These are phyloP conservation scores for Mucor mucedo DNA, from an alignment of 371 early-diverging fungal species.

Conservation along the genomic window DNA sequence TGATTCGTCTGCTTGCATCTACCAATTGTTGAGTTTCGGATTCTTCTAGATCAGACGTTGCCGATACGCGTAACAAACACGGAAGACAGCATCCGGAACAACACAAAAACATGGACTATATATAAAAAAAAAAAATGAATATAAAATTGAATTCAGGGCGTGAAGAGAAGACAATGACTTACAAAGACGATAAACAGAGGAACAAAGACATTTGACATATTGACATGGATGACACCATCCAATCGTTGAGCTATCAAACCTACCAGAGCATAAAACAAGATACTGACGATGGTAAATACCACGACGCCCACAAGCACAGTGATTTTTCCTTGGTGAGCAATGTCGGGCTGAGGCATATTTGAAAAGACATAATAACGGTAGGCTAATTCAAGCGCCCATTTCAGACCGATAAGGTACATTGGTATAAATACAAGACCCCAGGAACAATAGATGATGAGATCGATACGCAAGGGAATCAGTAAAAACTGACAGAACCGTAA, in stretches of 20 bases:
- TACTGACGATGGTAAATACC: slow-evolving; percentile 54
- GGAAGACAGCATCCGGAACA: slow-evolving; percentile 82
- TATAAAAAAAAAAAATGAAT: background rate
- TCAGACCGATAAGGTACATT: slow-evolving; percentile 68
- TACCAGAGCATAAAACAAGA: slow-evolving; percentile 71
- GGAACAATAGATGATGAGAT: slow-evolving; percentile 57
- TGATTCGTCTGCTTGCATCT: slow-evolving; percentile 34
- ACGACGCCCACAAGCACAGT: slow-evolving; percentile 56
- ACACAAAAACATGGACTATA: slow-evolving; percentile 63
- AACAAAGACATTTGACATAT: slow-evolving; percentile 71
- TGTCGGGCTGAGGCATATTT: slow-evolving; percentile 52
- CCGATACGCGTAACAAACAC: slow-evolving; percentile 49
- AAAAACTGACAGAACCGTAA: slow-evolving; percentile 62
- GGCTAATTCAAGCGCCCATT: slow-evolving; percentile 58
- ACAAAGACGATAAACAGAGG: slow-evolving; percentile 81
- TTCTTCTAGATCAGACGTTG: slow-evolving; percentile 39
- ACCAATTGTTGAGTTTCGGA: slow-evolving; percentile 29
- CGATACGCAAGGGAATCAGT: slow-evolving; percentile 67
- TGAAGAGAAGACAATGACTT: slow-evolving; percentile 10
- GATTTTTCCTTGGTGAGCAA: slow-evolving; percentile 59
- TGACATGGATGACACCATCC: slow-evolving; percentile 53
- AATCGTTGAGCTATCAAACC: slow-evolving; percentile 74
- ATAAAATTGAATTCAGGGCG: background rate
- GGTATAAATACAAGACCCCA: slow-evolving; percentile 87
- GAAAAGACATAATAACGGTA: slow-evolving; percentile 54